Evolutionary conservation across 441 rosid species (phyloP), one percentile per base, ranked within the genome.

Genomic region (Erodium chrysanthum): DNA sequence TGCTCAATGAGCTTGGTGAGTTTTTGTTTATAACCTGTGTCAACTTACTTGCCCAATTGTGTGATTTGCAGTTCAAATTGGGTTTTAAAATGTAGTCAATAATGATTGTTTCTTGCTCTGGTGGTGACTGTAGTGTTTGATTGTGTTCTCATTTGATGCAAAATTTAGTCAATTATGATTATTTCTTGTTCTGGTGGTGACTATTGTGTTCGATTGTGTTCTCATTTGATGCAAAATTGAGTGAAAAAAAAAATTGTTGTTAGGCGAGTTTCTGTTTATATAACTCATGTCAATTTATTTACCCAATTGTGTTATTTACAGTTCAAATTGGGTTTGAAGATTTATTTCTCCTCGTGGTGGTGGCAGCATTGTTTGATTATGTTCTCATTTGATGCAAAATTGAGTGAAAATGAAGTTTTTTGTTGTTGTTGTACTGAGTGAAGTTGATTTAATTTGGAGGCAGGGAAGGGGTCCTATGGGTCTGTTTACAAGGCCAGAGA

Each of bases 401-500:
- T 15, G 40, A 35, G 9, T 7, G 9, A 35, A 35, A 35, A 7
- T 35, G 20, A 17, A n/a, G 60, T 5, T 7, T 23, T 46, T 40
- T 11, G 46, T 1, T 23, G 46, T 1, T 23, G 11, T 46, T 37
- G 21, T 68, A 22, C 37, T 44, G 31, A 66, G 65, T 46, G 25
- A 70, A 69, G 66, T 21, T 69, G 63, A n/a, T 59, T 37, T 70
- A 15, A 74, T 64, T 60, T 74, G 76, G 68, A 66, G 77, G 66
- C 87, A 93, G 98, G 99, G 74, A 91, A 94, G 83, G 99, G 97
- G 66, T 91, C 99, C 3, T 94, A 94, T 81, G 99, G 99, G 37
- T 85, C 99, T 75, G 97, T 94, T 29, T 94, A 94, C 74, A 94
- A 91, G 84, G 99, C 99, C 7, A 91, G 99, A 73, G 96, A 94